phyloP scores from a whole-genome alignment of 495 filamentous ascomycete genomes.

The Xylaria grammica region DNA sequence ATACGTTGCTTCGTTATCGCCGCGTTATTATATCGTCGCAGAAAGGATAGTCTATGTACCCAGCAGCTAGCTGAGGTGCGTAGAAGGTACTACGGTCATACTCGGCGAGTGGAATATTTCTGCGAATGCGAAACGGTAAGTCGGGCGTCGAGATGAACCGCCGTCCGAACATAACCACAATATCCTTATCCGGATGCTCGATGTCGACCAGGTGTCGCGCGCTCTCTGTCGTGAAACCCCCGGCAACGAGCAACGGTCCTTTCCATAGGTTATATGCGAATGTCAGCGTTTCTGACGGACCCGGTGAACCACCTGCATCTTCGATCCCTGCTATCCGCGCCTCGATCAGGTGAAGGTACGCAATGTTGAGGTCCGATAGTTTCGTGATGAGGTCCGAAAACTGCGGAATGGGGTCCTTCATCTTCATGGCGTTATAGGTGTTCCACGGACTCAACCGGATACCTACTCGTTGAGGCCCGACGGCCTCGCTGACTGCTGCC shows the following conservation, averaged over 20 bases:
- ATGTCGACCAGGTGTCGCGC: slow-evolving; percentile 60
- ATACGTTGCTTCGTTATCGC: background rate
- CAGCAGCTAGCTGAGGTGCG: slow-evolving; percentile 49
- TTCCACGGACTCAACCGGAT: slow-evolving; percentile 70
- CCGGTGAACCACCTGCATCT: slow-evolving; percentile 39
- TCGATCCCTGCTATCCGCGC: slow-evolving; percentile 51
- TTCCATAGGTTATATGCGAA: slow-evolving; percentile 58
- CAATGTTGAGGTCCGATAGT: slow-evolving; percentile 61
- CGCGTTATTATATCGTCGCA: slow-evolving; percentile 53
- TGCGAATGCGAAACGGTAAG: slow-evolving; percentile 64
- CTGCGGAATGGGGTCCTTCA: slow-evolving; percentile 66
- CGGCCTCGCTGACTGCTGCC: slow-evolving; percentile 63
- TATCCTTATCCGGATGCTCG: slow-evolving; percentile 57
- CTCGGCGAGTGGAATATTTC: slow-evolving; percentile 58
- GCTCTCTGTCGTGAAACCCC: slow-evolving; percentile 56
- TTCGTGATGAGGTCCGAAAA: slow-evolving; percentile 63
- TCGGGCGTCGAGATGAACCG: slow-evolving; percentile 76
- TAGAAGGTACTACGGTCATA: slow-evolving; percentile 70
- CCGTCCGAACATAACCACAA: slow-evolving; percentile 64
- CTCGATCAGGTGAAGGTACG: slow-evolving; percentile 71
- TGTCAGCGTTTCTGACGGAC: slow-evolving; percentile 54
- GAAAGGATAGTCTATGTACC: slow-evolving; percentile 71
- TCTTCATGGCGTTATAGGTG: slow-evolving; percentile 70
- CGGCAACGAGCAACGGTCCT: slow-evolving; percentile 64
- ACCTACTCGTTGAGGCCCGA: slow-evolving; percentile 66